Percentiles rank a stretch among this genome's conserved stretches.
These are phyloP conservation scores for Diospyros lotus DNA, from an alignment of 148 eudicot species.

Conservation along the genomic window DNA sequence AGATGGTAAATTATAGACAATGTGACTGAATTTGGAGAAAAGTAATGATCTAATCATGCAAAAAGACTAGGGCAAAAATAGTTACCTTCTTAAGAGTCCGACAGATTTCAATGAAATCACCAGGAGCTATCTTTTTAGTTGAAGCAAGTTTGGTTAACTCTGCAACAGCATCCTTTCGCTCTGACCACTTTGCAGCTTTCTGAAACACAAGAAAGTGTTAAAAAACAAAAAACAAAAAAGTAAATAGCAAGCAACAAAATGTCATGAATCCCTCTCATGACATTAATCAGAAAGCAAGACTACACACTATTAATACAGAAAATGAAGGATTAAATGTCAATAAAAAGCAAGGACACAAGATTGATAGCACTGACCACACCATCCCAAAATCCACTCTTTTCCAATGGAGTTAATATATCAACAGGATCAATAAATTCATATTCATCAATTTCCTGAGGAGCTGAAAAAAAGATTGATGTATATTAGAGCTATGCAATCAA, in stretches of 20 bases:
- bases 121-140: conserved; percentile 89
- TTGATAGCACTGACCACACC: conserved; percentile 77
- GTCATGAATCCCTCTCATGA: neutral
- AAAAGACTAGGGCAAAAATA: too few species aligned
- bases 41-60: neutral
- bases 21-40: neutral
- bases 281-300: conserved; percentile 2
- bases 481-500: conserved; percentile 10
- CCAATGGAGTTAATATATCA: conserved; percentile 91
- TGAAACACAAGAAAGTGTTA: conserved; percentile 20
- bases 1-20: neutral
- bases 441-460: conserved; percentile 89
- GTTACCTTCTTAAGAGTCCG: conserved; percentile 88
- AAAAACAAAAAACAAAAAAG: too few species aligned
- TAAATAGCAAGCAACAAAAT: neutral
- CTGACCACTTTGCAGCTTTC: conserved; percentile 99
- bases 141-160: conserved; percentile 97
- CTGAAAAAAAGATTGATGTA: conserved; percentile 35
- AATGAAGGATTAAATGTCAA: neutral
- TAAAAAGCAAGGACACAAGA: neutral
- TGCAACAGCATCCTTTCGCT: conserved; percentile 96
- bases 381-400: conserved; percentile 95
- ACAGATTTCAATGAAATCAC: conserved; percentile 93
- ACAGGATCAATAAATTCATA: conserved; percentile 98
- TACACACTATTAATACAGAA: conserved; percentile 5